Conservation (phyloP, 306 rosid genomes). For the Medicago ruthenica region DNA sequence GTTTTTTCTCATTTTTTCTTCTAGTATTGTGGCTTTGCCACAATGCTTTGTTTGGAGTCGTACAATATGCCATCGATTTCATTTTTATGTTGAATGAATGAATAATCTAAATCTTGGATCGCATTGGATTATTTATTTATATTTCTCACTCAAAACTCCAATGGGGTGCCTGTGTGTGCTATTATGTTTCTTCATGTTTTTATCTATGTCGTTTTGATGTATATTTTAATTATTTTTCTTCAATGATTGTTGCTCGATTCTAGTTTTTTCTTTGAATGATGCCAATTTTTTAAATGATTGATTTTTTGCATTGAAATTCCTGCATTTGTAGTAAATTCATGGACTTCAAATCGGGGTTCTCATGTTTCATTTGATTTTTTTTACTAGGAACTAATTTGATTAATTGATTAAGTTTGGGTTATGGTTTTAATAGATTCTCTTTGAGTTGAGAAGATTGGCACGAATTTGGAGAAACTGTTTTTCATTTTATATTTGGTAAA, state of each 20-base stretch:
- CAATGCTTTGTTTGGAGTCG: background rate
- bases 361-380: too few relatives aligned
- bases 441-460: too few relatives aligned
- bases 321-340: background rate
- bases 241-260: background rate
- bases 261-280: background rate
- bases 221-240: background rate
- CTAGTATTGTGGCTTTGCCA: background rate
- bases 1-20: background rate
- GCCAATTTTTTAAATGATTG: background rate
- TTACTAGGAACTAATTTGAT: too few relatives aligned
- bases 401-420: background rate
- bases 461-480: too few relatives aligned
- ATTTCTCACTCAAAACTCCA: background rate
- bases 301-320: too few relatives aligned
- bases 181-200: background rate
- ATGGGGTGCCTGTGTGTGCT: background rate
- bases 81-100: background rate
- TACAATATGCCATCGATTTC: background rate
- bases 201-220: background rate
- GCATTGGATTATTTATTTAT: background rate
- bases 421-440: background rate
- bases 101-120: background rate
- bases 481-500: too few relatives aligned
- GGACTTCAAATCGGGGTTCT: background rate